These are phyloP conservation scores for Calendula officinalis DNA, from an alignment of 129 eudicot genomes.

Conservation along the genomic window DNA sequence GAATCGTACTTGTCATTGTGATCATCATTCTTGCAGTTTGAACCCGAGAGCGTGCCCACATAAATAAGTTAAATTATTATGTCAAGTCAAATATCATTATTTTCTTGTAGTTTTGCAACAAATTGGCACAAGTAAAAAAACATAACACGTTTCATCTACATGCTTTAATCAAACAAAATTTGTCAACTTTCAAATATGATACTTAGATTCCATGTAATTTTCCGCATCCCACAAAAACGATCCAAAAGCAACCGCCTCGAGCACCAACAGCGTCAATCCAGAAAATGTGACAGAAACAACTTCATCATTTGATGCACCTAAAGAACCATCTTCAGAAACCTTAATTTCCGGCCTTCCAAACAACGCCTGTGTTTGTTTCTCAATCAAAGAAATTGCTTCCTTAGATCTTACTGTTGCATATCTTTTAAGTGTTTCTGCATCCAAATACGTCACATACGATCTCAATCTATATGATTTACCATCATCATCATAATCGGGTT, in stretches of 20 bases:
- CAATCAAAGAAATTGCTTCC: conserved; percentile 85
- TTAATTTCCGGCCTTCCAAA: conserved; percentile 71
- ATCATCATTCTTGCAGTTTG: conserved; percentile 47
- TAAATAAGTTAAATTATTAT: too few species aligned
- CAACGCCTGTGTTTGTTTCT: conserved; percentile 72
- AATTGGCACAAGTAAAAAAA: conserved; percentile 1
- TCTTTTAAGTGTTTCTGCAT: conserved; percentile 84
- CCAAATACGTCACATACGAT: conserved; percentile 90
- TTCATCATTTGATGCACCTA: conserved; percentile 56
- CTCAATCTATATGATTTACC: conserved; percentile 58
- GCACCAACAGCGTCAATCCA: conserved; percentile 64
- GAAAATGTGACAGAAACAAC: conserved; percentile 44
- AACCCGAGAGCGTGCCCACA: conserved; percentile 8
- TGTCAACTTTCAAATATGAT: conserved; percentile 49
- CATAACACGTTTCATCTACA: conserved; percentile 20
- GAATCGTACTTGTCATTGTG: conserved; percentile 58
- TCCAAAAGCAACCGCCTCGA: conserved; percentile 83
- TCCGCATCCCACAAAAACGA: conserved; percentile 84
- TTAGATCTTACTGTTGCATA: conserved; percentile 85
- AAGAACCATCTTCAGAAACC: conserved; percentile 51
- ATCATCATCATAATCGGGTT: conserved; percentile 57
- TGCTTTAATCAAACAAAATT: background rate
- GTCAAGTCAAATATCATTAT: too few species aligned
- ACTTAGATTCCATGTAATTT: conserved; percentile 61
- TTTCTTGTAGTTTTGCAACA: too few species aligned